Percentiles rank a stretch among this genome's conserved stretches.
Conservation (phyloP, 2,329 filamentous ascomycete genomes). For the Stagonosporopsis tanaceti region DNA sequence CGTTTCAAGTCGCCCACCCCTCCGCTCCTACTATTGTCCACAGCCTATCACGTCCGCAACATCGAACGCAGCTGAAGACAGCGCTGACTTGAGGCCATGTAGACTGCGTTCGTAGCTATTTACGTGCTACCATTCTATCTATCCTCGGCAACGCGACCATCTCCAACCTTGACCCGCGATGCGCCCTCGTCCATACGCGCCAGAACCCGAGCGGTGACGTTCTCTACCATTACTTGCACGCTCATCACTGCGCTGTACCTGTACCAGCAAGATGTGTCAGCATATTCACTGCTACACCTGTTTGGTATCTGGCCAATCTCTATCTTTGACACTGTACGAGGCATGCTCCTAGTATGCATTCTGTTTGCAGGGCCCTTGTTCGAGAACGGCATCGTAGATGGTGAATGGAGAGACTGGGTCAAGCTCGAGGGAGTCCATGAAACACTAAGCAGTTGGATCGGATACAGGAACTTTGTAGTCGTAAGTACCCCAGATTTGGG, state of each 20-base stretch:
- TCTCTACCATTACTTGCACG: conserved; percentile 76
- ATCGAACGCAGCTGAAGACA: conserved; percentile 19
- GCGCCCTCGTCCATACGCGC: conserved; percentile 88
- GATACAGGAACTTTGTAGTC: conserved; percentile 86
- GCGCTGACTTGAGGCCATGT: conserved; percentile 32
- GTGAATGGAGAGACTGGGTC: conserved; percentile 71
- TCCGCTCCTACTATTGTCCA: conserved; percentile 26
- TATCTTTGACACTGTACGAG: conserved; percentile 67
- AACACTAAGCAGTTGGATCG: conserved; percentile 74
- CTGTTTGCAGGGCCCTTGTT: conserved; percentile 88
- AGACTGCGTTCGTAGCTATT: conserved; percentile 83
- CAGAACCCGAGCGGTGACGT: conserved; percentile 79
- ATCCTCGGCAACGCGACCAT: conserved; percentile 79
- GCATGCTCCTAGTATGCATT: conserved; percentile 74
- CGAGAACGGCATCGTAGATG: conserved; percentile 77
- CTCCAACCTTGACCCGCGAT: conserved; percentile 80
- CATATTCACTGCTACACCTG: conserved; percentile 66
- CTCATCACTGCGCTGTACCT: conserved; percentile 73
- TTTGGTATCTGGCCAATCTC: conserved; percentile 85
- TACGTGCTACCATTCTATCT: conserved; percentile 94
- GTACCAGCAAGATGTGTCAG: conserved; percentile 59
- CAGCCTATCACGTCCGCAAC: conserved; percentile 34
- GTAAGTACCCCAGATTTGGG: conserved; percentile 60
- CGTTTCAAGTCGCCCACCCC: conserved; percentile 42
- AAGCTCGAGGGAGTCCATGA: conserved; percentile 64